Evolutionary conservation across 1,284 basidiomycete species (phyloP).

Genomic region (Melampsora americana): DNA sequence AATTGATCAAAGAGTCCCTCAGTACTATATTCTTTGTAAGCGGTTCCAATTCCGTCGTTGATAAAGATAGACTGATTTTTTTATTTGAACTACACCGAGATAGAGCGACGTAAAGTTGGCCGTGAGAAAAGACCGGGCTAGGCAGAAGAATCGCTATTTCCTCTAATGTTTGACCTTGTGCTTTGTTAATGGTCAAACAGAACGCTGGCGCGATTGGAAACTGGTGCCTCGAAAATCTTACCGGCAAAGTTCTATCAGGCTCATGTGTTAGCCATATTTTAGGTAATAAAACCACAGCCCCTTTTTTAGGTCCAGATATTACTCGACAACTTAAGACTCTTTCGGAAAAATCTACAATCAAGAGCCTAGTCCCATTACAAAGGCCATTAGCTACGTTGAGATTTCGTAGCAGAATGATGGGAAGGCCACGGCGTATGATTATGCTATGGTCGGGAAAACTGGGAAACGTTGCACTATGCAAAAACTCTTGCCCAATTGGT

Average conservation of each 20-base stretch:
- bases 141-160: slow-evolving; percentile 54
- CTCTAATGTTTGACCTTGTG: slow-evolving; percentile 57
- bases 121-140: slow-evolving; percentile 56
- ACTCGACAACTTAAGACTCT: neutral
- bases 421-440: too few relatives aligned
- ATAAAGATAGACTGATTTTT: too few relatives aligned
- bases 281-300: neutral
- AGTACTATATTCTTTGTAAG: too few relatives aligned
- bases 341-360: neutral
- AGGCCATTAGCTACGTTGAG: too few relatives aligned
- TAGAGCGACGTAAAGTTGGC: slow-evolving; percentile 58
- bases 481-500: too few relatives aligned
- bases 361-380: neutral
- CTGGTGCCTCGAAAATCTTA: slow-evolving; percentile 51
- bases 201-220: slow-evolving; percentile 57
- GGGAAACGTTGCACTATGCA: too few relatives aligned
- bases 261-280: too few relatives aligned
- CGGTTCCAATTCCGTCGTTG: too few relatives aligned
- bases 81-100: slow-evolving; percentile 50
- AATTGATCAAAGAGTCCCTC: too few relatives aligned
- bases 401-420: too few relatives aligned
- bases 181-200: slow-evolving; percentile 58
- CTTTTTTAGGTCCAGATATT: neutral
- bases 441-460: too few relatives aligned
- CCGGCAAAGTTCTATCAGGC: too few relatives aligned